Base-by-base conservation (phyloP, 2,329 filamentous ascomycete species). In the Scedosporium apiospermum region DNA sequence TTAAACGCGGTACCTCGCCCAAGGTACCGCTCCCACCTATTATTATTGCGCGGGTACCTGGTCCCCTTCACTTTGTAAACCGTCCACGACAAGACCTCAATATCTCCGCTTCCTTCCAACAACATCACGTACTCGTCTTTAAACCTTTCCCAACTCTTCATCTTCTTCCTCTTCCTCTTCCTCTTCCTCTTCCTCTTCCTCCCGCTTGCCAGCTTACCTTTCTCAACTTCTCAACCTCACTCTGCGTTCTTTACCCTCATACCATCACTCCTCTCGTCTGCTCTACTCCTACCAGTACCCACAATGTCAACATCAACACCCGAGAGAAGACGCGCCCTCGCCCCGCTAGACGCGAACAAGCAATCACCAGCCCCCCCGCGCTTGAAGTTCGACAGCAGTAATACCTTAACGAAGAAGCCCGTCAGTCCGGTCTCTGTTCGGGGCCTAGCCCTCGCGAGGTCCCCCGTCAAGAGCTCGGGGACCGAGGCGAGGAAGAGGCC, bases 321-420 rank as follows among this genome's bases (percentile, higher is more conserved):
- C 12, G 63, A 34, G 38, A 63, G 63, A 49, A 62, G 65, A 64
- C 63, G 63, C 63, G 65, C 63, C 57, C 63, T 66, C 42, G 58
- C 62, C 30, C 57, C 62, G 42, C 60, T 65, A 12, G 63, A 64
- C 57, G 62, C 65, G 42, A 66, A 66, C 57, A 58, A 61, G 3
- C 63, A 61, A 12, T 63, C 63, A 12, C 63, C 65, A 14, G 46
- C 65, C 10, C 65, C 57, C 53, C 26, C 51, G 12, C 59, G 60
- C n/a, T 16, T 61, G 26, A 65, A 65, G 55, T 61, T 59, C n/a
- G 58, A 59, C 58, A 49, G 49, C 53, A 64, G 61, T 18, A 57
- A 41, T 2, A 49, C 62, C 12, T 38, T 64, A n/a, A 57, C 62
- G 23, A 55, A 58, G 42, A 60, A 62, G 55, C 53, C 63, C 27